phyloP scores from a whole-genome alignment of 2,329 filamentous ascomycete species.

The Microcera coccophila region DNA sequence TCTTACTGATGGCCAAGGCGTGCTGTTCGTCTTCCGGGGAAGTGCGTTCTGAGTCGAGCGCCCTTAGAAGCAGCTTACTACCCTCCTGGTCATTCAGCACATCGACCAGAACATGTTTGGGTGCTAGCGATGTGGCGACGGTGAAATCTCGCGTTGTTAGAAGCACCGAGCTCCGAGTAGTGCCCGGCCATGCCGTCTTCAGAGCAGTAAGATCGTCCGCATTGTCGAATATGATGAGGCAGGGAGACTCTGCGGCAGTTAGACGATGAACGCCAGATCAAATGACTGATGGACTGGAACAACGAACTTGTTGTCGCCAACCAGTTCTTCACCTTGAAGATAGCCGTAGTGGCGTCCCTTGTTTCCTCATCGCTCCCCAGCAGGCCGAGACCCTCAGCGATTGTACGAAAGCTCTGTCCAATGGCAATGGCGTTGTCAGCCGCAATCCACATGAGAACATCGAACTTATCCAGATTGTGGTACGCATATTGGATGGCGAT shows the following conservation, averaged over 20 bases:
- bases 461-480: conserved; percentile 15
- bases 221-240: conserved; percentile 30
- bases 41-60: background rate
- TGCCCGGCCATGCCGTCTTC: conserved; percentile 23
- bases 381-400: conserved; percentile 11
- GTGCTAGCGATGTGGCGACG: conserved; percentile 6
- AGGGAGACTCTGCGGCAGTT: background rate
- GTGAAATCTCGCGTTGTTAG: conserved; percentile 23
- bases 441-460: conserved; percentile 23
- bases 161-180: conserved; percentile 19
- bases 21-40: conserved; percentile 1
- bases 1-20: conserved; percentile 15
- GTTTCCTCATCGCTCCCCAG: conserved; percentile 12
- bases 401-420: conserved; percentile 19
- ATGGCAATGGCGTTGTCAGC: conserved; percentile 17
- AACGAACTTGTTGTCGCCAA: conserved; percentile 14
- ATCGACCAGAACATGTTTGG: background rate
- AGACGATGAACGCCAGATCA: background rate
- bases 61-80: background rate
- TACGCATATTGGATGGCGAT: conserved; percentile 28
- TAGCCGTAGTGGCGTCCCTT: conserved; percentile 16
- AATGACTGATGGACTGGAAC: background rate
- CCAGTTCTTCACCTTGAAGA: conserved; percentile 27
- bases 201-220: conserved; percentile 25
- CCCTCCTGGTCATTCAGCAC: background rate